Evolutionary conservation across 148 eudicot species (phyloP), one percentile per base, ranked within the genome.

Genomic region (Rhododendron molle): DNA sequence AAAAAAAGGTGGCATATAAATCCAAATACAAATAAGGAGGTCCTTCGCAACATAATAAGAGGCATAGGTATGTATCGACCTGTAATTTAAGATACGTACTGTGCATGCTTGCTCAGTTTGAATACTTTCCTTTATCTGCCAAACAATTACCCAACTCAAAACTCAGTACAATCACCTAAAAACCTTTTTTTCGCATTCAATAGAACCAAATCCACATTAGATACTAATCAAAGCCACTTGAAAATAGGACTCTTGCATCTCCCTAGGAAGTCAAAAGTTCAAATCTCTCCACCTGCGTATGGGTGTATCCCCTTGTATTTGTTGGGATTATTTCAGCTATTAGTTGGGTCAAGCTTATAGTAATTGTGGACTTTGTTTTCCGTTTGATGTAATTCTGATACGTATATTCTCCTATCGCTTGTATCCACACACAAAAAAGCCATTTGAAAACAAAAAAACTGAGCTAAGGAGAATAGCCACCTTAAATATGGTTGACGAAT

Each of bases 41-140:
- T 50, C 78, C 62, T 74, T 65, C 2, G 3, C 0, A 14, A 47
- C 18, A 62, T 36, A 60, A 34, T 23, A 26, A 81, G 77, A 86
- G 78, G 79, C 52, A 52, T 65, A 26, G 46, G 34, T 18, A 58
- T 82, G 73, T 44, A 82, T 88, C 83, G 81, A 95, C 98, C 98
- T 96, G 91, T 92, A 96, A 88, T 92, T 90, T 89, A 96, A 87
- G 86, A 94, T 90, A 84, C 92, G 93, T 65, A 92, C 91, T 83
- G 91, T 91, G 90, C 98, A 96, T 65, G 94, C 40, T 78, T 90
- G 89, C 43, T 88, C 90, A 84, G 47, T 87, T 83, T 77, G 89
- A 84, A 93, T 87, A 83, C 93, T 88, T 85, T 91, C 91, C 86
- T 88, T 85, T 84, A 96, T 93, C 99, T 96, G 94, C 86, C 82